phyloP scores from a whole-genome alignment of 768 basidiomycete species.

The Tylopilus balloui region DNA sequence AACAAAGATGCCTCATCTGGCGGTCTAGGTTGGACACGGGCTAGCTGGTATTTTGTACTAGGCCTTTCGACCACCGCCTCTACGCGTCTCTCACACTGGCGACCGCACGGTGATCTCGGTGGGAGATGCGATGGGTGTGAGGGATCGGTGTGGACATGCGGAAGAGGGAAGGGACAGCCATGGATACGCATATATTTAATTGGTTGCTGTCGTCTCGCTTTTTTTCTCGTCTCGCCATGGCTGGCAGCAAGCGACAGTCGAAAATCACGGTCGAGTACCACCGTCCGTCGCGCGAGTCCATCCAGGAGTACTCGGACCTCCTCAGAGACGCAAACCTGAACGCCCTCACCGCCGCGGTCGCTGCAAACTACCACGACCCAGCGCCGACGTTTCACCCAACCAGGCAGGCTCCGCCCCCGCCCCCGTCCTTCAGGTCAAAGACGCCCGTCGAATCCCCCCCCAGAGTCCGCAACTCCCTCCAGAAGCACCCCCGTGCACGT shows the following conservation, averaged over 20 bases:
- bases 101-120: too few species aligned
- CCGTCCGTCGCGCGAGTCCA: slow-evolving; percentile 67
- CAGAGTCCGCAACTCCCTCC: slow-evolving; percentile 50
- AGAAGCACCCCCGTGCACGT: slow-evolving; percentile 54
- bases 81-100: too few species aligned
- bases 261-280: slow-evolving; percentile 75
- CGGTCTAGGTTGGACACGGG: neutral
- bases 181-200: neutral
- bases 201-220: neutral
- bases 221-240: slow-evolving; percentile 28
- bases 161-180: neutral
- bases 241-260: slow-evolving; percentile 35
- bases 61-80: too few species aligned
- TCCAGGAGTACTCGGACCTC: slow-evolving; percentile 74
- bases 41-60: too few species aligned
- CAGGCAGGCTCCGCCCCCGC: slow-evolving; percentile 43
- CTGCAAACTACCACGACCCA: slow-evolving; percentile 33
- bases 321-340: slow-evolving; percentile 55
- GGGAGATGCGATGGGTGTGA: too few species aligned
- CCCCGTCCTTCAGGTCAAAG: slow-evolving; percentile 29
- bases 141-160: slow-evolving; percentile 1
- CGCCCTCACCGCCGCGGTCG: slow-evolving; percentile 44
- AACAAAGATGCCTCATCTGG: slow-evolving; percentile 15
- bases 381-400: slow-evolving; percentile 33
- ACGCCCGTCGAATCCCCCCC: slow-evolving; percentile 33